Conservation (phyloP, 2,329 filamentous ascomycete genomes). For the Phyllosticta capitalensis region DNA sequence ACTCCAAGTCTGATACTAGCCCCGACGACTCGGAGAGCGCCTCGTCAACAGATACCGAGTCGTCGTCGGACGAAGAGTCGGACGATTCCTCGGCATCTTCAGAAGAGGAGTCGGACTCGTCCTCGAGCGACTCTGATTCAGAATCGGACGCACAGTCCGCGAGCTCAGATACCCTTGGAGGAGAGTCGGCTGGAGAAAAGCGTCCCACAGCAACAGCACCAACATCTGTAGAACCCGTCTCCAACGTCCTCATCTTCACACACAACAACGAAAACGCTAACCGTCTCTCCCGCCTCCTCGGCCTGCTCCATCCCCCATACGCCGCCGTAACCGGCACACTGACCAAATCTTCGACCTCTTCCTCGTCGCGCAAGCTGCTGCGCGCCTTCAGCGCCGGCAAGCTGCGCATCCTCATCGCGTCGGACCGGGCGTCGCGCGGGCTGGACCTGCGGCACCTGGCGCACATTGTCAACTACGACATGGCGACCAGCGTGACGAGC, state of each 20-base stretch:
- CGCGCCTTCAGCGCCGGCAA: constrained; percentile 54
- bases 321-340: constrained; percentile 55
- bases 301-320: constrained; percentile 53
- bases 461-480: constrained; percentile 89
- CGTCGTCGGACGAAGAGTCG: constrained; percentile 9
- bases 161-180: neutral
- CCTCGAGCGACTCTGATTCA: constrained; percentile 13
- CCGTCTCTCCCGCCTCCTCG: constrained; percentile 74
- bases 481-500: constrained; percentile 68
- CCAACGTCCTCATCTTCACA: constrained; percentile 67
- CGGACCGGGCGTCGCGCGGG: constrained; percentile 86
- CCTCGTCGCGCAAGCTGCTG: constrained; percentile 57
- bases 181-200: constrained; percentile 8
- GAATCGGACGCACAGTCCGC: constrained; percentile 8
- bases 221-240: constrained; percentile 17
- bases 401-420: constrained; percentile 71
- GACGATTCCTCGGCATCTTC: constrained; percentile 18
- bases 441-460: constrained; percentile 71
- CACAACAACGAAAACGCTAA: constrained; percentile 81
- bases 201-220: neutral
- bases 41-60: constrained; percentile 12
- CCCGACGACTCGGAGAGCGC: neutral
- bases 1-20: neutral
- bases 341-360: constrained; percentile 68
- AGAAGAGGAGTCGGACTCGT: neutral